A percentile compares a stretch with the other conserved stretches of the same genome.
Conservation (phyloP, 2,329 filamentous ascomycete species). For the Truncatella angustata region DNA sequence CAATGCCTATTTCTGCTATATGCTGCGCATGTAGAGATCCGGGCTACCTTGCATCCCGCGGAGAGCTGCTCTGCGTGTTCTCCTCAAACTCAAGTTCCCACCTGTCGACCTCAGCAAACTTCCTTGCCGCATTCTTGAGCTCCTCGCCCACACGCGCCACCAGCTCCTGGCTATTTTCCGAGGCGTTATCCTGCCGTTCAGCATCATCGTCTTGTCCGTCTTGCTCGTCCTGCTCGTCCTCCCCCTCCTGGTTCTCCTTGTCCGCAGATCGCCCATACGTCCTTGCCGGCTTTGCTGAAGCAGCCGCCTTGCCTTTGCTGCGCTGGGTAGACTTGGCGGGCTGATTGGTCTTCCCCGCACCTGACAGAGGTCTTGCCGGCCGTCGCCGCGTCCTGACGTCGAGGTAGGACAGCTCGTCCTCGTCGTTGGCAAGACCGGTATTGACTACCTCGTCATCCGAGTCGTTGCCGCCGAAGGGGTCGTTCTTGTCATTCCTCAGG, state of each 20-base stretch:
- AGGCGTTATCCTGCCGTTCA: conserved; percentile 19
- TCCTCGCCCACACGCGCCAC: conserved; percentile 45
- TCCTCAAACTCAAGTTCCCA: conserved; percentile 70
- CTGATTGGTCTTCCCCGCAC: conserved; percentile 26
- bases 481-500: conserved; percentile 34
- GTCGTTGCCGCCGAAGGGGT: conserved; percentile 39
- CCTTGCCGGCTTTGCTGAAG: conserved; percentile 24
- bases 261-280: conserved; percentile 56
- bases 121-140: conserved; percentile 57
- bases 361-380: conserved; percentile 28
- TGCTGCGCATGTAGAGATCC: neutral
- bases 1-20: neutral
- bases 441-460: conserved; percentile 48
- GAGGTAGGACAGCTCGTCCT: conserved; percentile 55
- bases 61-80: conserved; percentile 54
- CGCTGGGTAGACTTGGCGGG: conserved; percentile 12
- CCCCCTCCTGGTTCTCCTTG: conserved; percentile 63
- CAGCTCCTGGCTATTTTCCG: conserved; percentile 34
- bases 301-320: conserved; percentile 14
- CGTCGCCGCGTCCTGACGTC: conserved; percentile 36
- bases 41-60: conserved; percentile 44
- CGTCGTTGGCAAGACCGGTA: conserved; percentile 47
- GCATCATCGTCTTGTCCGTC: conserved; percentile 36
- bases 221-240: conserved; percentile 45
- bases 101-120: conserved; percentile 68